Percentiles rank a stretch among this genome's conserved stretches.
These are phyloP conservation scores for Acacia concinna DNA, from an alignment of 331 rosid genomes.

Conservation along the genomic window DNA sequence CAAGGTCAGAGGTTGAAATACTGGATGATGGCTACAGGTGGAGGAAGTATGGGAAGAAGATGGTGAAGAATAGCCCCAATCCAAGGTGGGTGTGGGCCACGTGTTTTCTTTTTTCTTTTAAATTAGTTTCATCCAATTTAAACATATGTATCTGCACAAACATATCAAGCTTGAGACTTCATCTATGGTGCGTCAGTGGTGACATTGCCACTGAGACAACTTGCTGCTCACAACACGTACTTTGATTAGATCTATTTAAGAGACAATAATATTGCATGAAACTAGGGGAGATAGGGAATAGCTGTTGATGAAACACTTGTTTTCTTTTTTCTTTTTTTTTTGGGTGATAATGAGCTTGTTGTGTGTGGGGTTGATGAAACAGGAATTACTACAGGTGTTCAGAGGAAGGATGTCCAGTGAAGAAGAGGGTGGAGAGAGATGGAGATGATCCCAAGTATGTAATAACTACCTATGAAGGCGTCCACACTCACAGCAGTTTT, in stretches of 20 bases:
- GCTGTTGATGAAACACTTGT: background rate
- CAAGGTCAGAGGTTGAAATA: conserved; percentile 69
- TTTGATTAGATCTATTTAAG: too few species aligned
- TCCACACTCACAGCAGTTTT: conserved; percentile 63
- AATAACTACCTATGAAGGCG: conserved; percentile 92
- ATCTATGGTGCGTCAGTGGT: too few species aligned
- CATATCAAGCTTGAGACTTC: too few species aligned
- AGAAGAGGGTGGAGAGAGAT: conserved; percentile 94
- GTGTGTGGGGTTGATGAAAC: conserved; percentile 1
- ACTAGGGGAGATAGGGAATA: background rate
- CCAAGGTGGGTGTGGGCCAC: conserved; percentile 45
- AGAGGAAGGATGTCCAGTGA: conserved; percentile 78
- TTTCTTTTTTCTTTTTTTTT: too few species aligned
- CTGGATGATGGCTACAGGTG: conserved; percentile 86
- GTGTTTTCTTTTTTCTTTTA: too few species aligned
- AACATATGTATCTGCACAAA: too few species aligned
- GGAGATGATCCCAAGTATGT: conserved; percentile 65
- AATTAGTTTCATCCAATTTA: too few species aligned
- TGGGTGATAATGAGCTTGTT: background rate
- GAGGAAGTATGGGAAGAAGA: conserved; percentile 96
- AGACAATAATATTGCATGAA: background rate
- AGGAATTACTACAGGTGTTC: conserved; percentile 93
- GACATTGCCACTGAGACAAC: too few species aligned
- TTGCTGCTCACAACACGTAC: too few species aligned
- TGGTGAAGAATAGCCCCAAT: conserved; percentile 85